phyloP scores from a whole-genome alignment of 768 basidiomycete species.

The Trametes elegans region DNA sequence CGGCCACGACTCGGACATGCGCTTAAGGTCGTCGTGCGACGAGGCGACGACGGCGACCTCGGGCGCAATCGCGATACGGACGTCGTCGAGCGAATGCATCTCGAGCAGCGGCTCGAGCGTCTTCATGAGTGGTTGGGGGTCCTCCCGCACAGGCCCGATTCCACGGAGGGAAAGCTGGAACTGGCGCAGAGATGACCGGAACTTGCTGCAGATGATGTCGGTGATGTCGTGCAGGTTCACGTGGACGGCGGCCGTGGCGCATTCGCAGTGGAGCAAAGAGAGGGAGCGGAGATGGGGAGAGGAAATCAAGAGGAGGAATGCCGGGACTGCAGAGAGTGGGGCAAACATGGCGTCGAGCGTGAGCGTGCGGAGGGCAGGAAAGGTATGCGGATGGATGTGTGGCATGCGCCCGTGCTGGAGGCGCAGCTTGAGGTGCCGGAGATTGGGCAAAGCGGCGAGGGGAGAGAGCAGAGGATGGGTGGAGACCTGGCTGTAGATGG shows the following conservation, averaged over 20 bases:
- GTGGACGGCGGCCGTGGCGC: not conserved
- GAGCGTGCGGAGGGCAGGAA: slow-evolving; percentile 6
- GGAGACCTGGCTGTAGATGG: not conserved
- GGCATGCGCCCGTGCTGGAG: not conserved
- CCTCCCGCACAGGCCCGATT: not conserved
- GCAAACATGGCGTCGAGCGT: slow-evolving; percentile 13
- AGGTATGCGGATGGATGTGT: not conserved
- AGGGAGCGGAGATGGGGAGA: not conserved
- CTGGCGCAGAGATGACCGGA: not conserved
- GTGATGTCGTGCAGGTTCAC: not conserved
- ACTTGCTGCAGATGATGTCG: slow-evolving; percentile 3
- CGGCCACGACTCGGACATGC: slow-evolving; percentile 10
- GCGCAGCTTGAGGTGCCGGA: slow-evolving; percentile 5
- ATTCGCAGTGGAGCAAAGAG: slow-evolving; percentile 5
- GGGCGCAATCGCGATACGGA: not conserved
- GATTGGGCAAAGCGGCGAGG: not conserved
- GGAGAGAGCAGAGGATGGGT: not conserved
- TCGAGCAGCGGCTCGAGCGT: slow-evolving; percentile 5
- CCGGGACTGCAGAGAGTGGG: not conserved
- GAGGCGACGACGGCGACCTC: not conserved
- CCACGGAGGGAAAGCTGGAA: not conserved
- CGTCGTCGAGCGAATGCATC: slow-evolving; percentile 7
- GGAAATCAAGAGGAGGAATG: slow-evolving; percentile 4
- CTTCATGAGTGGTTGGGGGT: not conserved
- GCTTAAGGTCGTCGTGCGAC: slow-evolving; percentile 8